Base-by-base conservation (phyloP, 2,329 filamentous ascomycete genomes). In the Trichoderma sp. region DNA sequence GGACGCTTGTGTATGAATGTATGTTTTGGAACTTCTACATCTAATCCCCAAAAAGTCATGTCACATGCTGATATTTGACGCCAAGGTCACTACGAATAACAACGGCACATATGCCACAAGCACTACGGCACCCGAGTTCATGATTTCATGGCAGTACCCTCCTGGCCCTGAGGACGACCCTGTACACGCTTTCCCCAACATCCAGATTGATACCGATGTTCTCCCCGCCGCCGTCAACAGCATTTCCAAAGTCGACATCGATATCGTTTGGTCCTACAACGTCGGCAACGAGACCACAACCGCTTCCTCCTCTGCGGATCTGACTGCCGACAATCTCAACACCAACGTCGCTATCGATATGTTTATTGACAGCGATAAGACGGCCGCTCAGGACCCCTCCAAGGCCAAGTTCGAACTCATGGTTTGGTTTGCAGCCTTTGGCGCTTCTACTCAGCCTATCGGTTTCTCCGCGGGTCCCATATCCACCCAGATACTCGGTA, bases 281-380 rank as follows among this genome's bases (percentile, higher is more conserved):
- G 56, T 81, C 8, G 83, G 85, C 70, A 82, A 86, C 72, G 72
- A 75, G 14, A 77, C 79, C 0, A 76, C 76, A 5, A 73, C 77
- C 1, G 75, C 76, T 13, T 82, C 82, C 2, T 77, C 81, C 68
- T 70, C 76, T 3, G 43, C 75, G 0, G 74, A 75, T 0, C 76
- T 87, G 14, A 74, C 70, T 3, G 70, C 76, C 0, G 75, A 77
- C n/a, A 71, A 74, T 0, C 76, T 86, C 70, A 85, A 86, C 72
- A 78, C 84, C 75, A 88, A 88, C 79, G 85, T 88, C 40, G 86
- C 85, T 43, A 79, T 88, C 70, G 86, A 88, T 78, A 86, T 88
- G 82, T 88, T 88, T 76, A 76, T 88, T 66, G 86, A 87, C 71
- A 74, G 73, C 31, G 80, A 86, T 74, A 74, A 80, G 66, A 73